These are phyloP conservation scores for Fragaria iinumae DNA, from an alignment of 306 rosid genomes.

Conservation along the genomic window DNA sequence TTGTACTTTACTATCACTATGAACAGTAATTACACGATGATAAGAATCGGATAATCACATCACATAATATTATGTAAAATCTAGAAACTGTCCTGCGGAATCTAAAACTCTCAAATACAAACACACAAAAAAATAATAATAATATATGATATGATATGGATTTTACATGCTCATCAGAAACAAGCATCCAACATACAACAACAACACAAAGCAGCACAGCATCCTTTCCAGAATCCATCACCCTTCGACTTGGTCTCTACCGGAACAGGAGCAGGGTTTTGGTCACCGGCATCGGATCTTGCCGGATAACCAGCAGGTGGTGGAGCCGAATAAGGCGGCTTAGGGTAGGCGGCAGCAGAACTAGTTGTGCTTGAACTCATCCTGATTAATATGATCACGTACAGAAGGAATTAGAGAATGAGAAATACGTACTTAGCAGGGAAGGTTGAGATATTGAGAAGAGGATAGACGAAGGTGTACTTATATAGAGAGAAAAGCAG, in stretches of 20 bases:
- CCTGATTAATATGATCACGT: background rate
- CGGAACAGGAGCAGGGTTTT: background rate
- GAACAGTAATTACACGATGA: background rate
- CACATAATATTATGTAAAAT: too few species aligned
- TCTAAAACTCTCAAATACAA: background rate
- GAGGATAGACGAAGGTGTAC: background rate
- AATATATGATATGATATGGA: background rate
- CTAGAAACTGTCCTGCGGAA: background rate
- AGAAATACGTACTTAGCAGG: background rate
- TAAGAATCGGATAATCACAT: background rate
- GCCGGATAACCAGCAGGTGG: conserved; percentile 11
- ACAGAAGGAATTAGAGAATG: background rate
- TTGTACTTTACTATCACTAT: background rate
- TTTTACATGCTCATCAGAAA: background rate
- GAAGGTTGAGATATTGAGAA: background rate
- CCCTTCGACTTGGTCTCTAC: conserved; percentile 20
- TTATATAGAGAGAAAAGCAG: background rate
- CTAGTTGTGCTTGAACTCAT: conserved; percentile 3
- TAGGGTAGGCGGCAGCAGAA: background rate
- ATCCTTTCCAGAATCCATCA: conserved; percentile 21
- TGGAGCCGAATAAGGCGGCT: conserved; percentile 1
- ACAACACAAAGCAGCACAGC: conserved; percentile 16
- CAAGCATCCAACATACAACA: conserved; percentile 21
- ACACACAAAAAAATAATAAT: background rate
- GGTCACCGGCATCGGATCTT: background rate